phyloP scores from a whole-genome alignment of 352 stramenopile genomes.

The Albugo candida region DNA sequence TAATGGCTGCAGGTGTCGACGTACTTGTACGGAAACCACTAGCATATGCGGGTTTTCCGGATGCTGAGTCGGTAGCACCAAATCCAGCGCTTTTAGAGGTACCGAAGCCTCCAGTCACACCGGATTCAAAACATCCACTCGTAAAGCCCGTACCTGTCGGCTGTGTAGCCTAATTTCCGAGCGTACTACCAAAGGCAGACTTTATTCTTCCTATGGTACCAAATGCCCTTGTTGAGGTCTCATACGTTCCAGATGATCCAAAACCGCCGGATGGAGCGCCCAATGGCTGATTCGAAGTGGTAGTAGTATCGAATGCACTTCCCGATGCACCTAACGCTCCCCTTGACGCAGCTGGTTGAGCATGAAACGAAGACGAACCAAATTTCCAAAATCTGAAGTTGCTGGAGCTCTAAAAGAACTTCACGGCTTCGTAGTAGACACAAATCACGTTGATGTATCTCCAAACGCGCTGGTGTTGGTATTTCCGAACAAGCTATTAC shows the following conservation, averaged over 20 bases:
- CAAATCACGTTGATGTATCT: constrained; percentile 12
- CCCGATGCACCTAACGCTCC: constrained; percentile 26
- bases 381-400: constrained; percentile 18
- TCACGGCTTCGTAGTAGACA: constrained; percentile 14
- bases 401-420: constrained; percentile 18
- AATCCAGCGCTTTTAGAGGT: background rate
- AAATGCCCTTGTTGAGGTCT: background rate
- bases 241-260: constrained; percentile 3
- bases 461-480: constrained; percentile 17
- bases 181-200: constrained; percentile 6
- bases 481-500: constrained; percentile 1
- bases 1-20: constrained; percentile 10
- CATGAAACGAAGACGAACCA: constrained; percentile 17
- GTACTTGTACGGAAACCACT: constrained; percentile 22
- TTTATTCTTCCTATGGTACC: background rate
- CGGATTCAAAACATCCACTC: constrained; percentile 3
- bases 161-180: constrained; percentile 1
- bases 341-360: background rate
- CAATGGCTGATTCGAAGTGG: constrained; percentile 1
- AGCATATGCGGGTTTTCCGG: constrained; percentile 4
- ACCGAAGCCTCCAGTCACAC: background rate
- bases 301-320: constrained; percentile 9
- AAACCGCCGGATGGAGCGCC: constrained; percentile 1
- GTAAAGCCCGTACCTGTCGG: background rate
- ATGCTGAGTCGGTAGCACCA: background rate